Evolutionary conservation across 1,284 basidiomycete species (phyloP).

Genomic region (Trametes pubescens): DNA sequence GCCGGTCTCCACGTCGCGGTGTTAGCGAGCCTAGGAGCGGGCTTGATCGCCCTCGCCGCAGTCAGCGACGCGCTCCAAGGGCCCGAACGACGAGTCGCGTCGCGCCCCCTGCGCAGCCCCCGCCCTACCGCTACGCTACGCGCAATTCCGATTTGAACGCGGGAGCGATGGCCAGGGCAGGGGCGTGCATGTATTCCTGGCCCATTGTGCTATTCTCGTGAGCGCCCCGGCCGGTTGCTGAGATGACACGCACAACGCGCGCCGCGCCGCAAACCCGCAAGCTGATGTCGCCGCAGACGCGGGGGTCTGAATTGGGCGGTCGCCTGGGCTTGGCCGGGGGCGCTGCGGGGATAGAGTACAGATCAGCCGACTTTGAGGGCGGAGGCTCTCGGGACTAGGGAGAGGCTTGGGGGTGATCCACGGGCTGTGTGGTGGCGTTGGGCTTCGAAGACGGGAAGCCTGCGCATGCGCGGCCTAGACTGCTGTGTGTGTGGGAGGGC

Average conservation of each 20-base stretch:
- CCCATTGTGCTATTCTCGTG: neutral
- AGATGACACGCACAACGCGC: neutral
- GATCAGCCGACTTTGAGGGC: slow-evolving; percentile 5
- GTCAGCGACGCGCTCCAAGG: neutral
- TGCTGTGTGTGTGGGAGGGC: slow-evolving; percentile 2
- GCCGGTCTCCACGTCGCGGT: neutral
- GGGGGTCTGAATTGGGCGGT: too few species aligned
- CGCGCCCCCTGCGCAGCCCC: neutral
- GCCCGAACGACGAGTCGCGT: neutral
- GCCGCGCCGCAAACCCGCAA: neutral
- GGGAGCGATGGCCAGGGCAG: neutral
- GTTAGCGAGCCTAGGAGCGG: neutral
- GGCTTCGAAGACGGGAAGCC: neutral
- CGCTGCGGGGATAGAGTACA: neutral
- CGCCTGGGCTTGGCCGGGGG: neutral
- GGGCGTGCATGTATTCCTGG: neutral
- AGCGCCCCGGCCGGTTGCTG: neutral
- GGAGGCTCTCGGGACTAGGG: neutral
- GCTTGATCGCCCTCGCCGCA: slow-evolving; percentile 1
- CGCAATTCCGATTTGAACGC: neutral
- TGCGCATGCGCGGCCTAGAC: neutral
- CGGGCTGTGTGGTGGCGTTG: slow-evolving; percentile 4
- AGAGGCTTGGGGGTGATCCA: neutral
- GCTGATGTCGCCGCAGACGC: neutral
- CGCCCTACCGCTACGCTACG: too few species aligned